Base-by-base conservation (phyloP, 169 alveolate genomes). In the Besnoitia besnoiti region DNA sequence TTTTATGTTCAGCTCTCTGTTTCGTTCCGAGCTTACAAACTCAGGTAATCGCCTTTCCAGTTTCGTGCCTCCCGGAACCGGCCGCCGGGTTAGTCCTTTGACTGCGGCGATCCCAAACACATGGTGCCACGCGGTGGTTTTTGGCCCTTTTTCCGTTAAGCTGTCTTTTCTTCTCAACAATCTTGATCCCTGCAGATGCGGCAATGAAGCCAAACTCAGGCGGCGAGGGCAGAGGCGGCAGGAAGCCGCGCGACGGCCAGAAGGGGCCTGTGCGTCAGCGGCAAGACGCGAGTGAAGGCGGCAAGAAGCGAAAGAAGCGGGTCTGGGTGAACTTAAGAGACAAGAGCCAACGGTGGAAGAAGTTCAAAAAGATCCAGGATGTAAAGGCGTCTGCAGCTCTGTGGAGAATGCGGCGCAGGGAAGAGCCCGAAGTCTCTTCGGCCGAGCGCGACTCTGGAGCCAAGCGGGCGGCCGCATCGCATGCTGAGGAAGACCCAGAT, bases 281-380 rank as follows among this genome's bases (percentile, higher is more conserved):
- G 44, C 47, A 8, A 67, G 12, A 35, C 14, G 42, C 80, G 44
- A 30, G n/a, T 10, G 37, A 8, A 30, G 42, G 12, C 47, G n/a
- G 24, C 47, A 67, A 67, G 80, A 67, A 67, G n/a, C 39, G n/a
- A 0, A 67, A n/a, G n/a, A 67, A 67, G 42, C 39, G 80, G 80
- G 46, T 33, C 42, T 67, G 80, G 80, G 42, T 67, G 46, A 67
- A 67, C 21, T 67, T 30, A 8, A 67, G n/a, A n/a, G 80, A 67
- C n/a, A 67, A 35, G n/a, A 67, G 46, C n/a, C 80, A 67, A 42
- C 39, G 80, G 12, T 67, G 80, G 80, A 67, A 67, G 39, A 30
- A 67, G 30, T 30, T 33, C 39, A 67, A 67, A 35, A 67, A 67
- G n/a, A 24, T 67, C n/a, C 39, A 35, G n/a, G 80, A 67, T 42